phyloP scores from a whole-genome alignment of 2,329 filamentous ascomycete species.

The Amylocarpus encephaloides region DNA sequence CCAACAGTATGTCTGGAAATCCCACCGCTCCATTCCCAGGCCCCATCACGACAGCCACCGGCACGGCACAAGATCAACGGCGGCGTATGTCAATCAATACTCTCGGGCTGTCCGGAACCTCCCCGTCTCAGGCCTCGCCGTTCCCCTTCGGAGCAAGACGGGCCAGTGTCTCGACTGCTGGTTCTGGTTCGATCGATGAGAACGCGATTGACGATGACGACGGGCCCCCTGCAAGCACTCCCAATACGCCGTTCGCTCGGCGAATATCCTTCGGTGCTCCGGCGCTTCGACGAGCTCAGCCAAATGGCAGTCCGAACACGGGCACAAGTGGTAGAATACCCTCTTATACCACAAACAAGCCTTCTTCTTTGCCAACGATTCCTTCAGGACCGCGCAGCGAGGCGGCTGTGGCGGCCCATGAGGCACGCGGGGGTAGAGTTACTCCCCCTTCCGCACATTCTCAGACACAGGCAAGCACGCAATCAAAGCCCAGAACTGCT shows the following conservation, averaged over 20 bases:
- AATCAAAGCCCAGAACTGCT: conserved; percentile 50
- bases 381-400: conserved; percentile 23
- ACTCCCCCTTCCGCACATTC: conserved; percentile 21
- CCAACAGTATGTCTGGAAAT: conserved; percentile 41
- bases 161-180: conserved; percentile 63
- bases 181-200: conserved; percentile 62
- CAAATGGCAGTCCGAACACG: conserved; percentile 28
- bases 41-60: conserved; percentile 41
- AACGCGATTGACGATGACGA: conserved; percentile 64
- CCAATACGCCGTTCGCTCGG: conserved; percentile 70
- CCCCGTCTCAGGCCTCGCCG: conserved; percentile 49
- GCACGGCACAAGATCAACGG: conserved; percentile 49
- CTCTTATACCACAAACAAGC: conserved; percentile 24
- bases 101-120: conserved; percentile 64
- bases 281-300: conserved; percentile 41
- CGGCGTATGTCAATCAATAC: conserved; percentile 71
- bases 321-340: conserved; percentile 26
- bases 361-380: conserved; percentile 23
- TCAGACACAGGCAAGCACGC: conserved; percentile 49
- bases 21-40: conserved; percentile 41
- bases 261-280: conserved; percentile 87
- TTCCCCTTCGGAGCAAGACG: conserved; percentile 52
- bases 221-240: conserved; percentile 48
- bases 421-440: conserved; percentile 22
- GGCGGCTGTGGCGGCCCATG: conserved; percentile 10